Base-by-base conservation (phyloP, 1,139 yeast genomes). In the Pichia sorboxylosa region DNA sequence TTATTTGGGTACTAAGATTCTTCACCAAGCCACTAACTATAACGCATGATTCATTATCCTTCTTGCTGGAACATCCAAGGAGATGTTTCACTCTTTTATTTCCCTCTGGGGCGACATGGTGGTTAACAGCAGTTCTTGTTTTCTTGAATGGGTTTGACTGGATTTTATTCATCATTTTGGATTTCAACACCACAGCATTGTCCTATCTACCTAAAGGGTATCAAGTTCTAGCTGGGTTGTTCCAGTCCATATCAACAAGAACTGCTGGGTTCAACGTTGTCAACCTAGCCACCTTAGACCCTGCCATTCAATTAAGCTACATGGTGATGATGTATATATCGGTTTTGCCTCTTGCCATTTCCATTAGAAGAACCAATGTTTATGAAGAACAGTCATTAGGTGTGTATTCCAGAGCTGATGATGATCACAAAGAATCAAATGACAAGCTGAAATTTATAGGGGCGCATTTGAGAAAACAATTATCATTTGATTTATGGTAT, bases 291-390 rank as follows among this genome's bases (percentile, higher is more conserved):
- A 53, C 57, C 28, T 61, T 90, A 33, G 93, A 87, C 49, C 90
- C 96, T 0, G 94, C 95, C 0, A 82, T 90, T 29, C 94, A 84
- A 54, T 94, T 90, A 26, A 77, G 93, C 48, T 92, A 92, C 54
- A 69, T 85, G 76, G 67, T 90, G 41, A 87, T 90, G 97, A 90
- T 90, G 98, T 90, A 92, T 59, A 84, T 92, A 20, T 87, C 97
- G 5, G 96, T 90, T 31, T 64, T 87, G 50, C 99, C 99, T 1
- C 63, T 90, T 48, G 98, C 98, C 26, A 90, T 90, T 47, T 83
- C 96, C 28, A 85, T 90, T 44, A 76, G 99, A 58, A 71, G 96
- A 52, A 90, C 98, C 16, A 90, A 90, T 53, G 99, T 90, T 30
- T 90, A 90, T 57, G 99, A 90, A 52, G 98, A 90, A 51, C 97